phyloP scores from a whole-genome alignment of 495 filamentous ascomycete species.

The Talaromyces adpressus region DNA sequence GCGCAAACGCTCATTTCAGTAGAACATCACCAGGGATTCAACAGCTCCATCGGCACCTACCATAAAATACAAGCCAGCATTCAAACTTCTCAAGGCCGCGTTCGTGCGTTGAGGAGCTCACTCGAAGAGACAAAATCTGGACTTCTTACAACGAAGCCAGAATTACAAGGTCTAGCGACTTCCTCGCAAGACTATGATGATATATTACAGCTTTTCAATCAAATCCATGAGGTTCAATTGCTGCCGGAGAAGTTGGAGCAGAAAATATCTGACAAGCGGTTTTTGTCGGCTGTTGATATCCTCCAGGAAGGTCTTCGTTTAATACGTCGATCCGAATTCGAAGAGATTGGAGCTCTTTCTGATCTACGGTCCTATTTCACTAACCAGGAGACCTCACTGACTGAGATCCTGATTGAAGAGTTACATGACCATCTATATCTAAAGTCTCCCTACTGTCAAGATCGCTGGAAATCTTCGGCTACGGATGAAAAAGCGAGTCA shows the following conservation, averaged over 20 bases:
- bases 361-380: constrained; percentile 82
- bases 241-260: constrained; percentile 91
- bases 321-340: constrained; percentile 80
- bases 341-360: constrained; percentile 80
- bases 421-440: constrained; percentile 95
- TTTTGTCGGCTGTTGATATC: constrained; percentile 85
- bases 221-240: constrained; percentile 83
- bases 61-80: constrained; percentile 97
- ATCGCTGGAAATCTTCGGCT: constrained; percentile 71
- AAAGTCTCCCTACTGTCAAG: constrained; percentile 92
- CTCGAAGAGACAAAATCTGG: constrained; percentile 75
- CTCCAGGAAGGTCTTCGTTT: constrained; percentile 78
- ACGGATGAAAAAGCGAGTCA: constrained; percentile 51
- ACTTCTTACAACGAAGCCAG: constrained; percentile 80
- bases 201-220: constrained; percentile 74
- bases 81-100: constrained; percentile 75
- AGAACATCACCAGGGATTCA: constrained; percentile 99
- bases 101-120: constrained; percentile 74
- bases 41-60: constrained; percentile 96
- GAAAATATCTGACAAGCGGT: constrained; percentile 90
- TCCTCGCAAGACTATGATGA: constrained; percentile 88
- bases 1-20: not conserved
- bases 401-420: constrained; percentile 93
- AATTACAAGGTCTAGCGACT: constrained; percentile 78
- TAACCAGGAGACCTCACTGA: constrained; percentile 86